These are phyloP conservation scores for Hypoxylon sp. DNA, from an alignment of 2,329 filamentous ascomycete genomes.

Conservation along the genomic window DNA sequence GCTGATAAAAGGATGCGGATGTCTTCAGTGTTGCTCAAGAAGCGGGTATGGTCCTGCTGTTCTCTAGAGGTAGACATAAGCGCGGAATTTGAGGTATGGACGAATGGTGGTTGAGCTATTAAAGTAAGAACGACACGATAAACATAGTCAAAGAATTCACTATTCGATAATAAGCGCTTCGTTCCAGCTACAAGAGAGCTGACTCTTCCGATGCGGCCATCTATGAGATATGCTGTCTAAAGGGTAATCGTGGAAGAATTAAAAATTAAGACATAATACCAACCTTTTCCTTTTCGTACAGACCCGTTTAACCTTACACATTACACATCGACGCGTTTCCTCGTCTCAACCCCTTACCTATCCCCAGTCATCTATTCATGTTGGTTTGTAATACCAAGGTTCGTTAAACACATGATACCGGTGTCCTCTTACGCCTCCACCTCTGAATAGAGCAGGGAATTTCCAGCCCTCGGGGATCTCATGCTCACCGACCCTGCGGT, in stretches of 20 bases:
- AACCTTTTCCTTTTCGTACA: constrained; percentile 3
- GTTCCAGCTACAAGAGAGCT: no score
- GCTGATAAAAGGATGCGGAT: no score
- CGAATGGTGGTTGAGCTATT: no score
- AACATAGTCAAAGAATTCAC: no score
- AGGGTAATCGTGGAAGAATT: constrained; percentile 10
- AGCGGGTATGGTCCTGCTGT: no score
- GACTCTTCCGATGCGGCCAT: background rate
- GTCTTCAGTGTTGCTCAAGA: no score
- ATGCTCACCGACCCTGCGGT: constrained; percentile 69
- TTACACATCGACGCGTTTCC: constrained; percentile 10
- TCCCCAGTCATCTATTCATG: constrained; percentile 20
- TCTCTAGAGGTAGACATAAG: no score
- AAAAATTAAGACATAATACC: background rate
- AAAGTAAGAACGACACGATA: no score
- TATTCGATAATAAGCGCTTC: no score
- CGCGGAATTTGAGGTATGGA: no score
- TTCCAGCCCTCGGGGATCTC: constrained; percentile 79
- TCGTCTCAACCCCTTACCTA: background rate
- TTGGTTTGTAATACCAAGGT: constrained; percentile 72
- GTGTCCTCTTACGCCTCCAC: constrained; percentile 87
- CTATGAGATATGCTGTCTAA: background rate
- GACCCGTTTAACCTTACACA: constrained; percentile 14
- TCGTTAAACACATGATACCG: constrained; percentile 95
- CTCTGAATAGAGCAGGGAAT: constrained; percentile 86